These are phyloP conservation scores for Fusarium veterinarium DNA, from an alignment of 2,329 filamentous ascomycete genomes.

Conservation along the genomic window DNA sequence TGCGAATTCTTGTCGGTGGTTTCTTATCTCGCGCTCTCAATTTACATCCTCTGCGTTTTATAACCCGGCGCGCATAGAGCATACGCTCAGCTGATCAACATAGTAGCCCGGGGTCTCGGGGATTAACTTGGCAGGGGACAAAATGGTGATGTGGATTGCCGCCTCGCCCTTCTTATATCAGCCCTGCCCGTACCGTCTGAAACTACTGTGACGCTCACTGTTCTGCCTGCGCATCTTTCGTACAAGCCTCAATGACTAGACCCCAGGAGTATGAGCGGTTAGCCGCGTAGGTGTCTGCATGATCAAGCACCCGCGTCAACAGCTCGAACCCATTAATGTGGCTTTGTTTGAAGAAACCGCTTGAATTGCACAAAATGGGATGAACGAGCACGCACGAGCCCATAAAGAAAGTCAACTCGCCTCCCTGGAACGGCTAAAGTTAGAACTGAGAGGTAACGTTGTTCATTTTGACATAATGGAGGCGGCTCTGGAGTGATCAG, in stretches of 20 bases:
- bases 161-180: slow-evolving; percentile 14
- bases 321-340: not conserved
- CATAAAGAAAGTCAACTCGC: slow-evolving; percentile 27
- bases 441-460: slow-evolving; percentile 24
- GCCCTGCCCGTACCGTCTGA: slow-evolving; percentile 33
- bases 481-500: slow-evolving; percentile 5
- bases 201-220: slow-evolving; percentile 23
- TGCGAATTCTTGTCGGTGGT: not conserved
- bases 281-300: not conserved
- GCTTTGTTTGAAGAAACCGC: not conserved
- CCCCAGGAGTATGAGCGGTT: not conserved
- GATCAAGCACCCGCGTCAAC: not conserved
- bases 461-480: slow-evolving; percentile 12
- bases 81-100: slow-evolving; percentile 6
- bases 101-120: not conserved
- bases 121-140: slow-evolving; percentile 6
- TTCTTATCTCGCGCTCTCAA: not conserved
- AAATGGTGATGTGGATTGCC: slow-evolving; percentile 24
- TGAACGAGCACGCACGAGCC: slow-evolving; percentile 35
- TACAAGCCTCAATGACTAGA: slow-evolving; percentile 3
- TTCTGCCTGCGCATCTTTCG: slow-evolving; percentile 1
- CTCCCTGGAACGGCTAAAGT: slow-evolving; percentile 27
- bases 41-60: slow-evolving; percentile 1
- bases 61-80: not conserved
- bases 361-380: not conserved